These are phyloP conservation scores for Xylona heveae DNA, from an alignment of 495 filamentous ascomycete species.

Conservation along the genomic window DNA sequence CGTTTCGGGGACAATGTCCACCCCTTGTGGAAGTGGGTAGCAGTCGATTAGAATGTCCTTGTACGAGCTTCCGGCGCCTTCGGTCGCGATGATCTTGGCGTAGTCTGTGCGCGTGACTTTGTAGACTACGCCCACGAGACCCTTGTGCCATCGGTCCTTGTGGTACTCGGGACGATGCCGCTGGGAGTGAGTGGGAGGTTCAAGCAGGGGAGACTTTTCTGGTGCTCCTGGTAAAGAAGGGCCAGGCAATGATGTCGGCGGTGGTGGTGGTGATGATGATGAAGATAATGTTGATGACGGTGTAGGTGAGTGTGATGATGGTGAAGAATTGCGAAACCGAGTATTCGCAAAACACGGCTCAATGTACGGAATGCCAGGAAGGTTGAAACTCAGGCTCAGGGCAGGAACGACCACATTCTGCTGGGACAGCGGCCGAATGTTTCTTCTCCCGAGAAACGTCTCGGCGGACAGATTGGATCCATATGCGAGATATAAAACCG, in stretches of 20 bases:
- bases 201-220: constrained; percentile 16
- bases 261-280: not conserved
- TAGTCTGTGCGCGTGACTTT: constrained; percentile 71
- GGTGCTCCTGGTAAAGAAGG: constrained; percentile 5
- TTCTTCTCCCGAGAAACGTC: constrained; percentile 54
- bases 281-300: constrained; percentile 12
- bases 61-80: constrained; percentile 70
- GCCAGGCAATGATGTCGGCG: not conserved
- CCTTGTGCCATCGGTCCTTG: constrained; percentile 44
- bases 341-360: constrained; percentile 92
- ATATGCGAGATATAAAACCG: constrained; percentile 83
- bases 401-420: constrained; percentile 61
- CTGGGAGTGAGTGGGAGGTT: constrained; percentile 2
- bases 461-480: constrained; percentile 67
- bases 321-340: constrained; percentile 25
- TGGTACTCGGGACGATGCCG: constrained; percentile 14
- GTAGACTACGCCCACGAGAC: constrained; percentile 83
- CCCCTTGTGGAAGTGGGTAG: constrained; percentile 27
- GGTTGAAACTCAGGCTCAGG: constrained; percentile 60
- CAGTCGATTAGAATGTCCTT: constrained; percentile 64
- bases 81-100: constrained; percentile 67
- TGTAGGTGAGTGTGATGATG: constrained; percentile 8
- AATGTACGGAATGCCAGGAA: constrained; percentile 64
- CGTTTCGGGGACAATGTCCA: constrained; percentile 8
- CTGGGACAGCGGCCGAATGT: constrained; percentile 57